Base-by-base conservation (phyloP, 768 basidiomycete species). In the Melanogaster broomeanus region DNA sequence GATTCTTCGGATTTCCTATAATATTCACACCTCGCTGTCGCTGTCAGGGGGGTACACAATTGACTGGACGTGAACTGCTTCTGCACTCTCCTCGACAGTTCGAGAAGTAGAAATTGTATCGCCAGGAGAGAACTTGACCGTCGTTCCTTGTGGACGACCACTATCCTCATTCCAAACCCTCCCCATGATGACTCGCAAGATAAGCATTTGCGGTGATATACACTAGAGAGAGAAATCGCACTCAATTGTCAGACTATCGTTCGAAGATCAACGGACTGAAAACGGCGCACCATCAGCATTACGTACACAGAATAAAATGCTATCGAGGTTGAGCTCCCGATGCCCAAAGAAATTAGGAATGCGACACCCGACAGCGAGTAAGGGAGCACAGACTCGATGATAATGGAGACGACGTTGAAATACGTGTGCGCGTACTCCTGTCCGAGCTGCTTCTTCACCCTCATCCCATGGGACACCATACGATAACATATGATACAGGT, bases 141-240 rank as follows among this genome's bases (percentile, higher is more conserved):
- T 39, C 8, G 61, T 59, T 22, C 37, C 3, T 0, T n/a, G 22
- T 3, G 9, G 37, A 30, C 16, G 48, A 2, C 16, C 34, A 19
- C 53, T 61, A 18, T 57, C 54, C 30, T 55, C 49, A 22, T 45
- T n/a, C 63, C 60, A 65, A 8, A 43, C 45, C 3, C 38, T 44
- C 19, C 61, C 63, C 35, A 54, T 58, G 11, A 59, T 61, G 25
- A 67, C 55, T 15, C 58, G 54, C 28, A 65, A 33, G 8, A 66
- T 62, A 42, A 67, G 21, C 58, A 62, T 56, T 48, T 65, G 65
- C 33, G 64, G 61, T 1, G 65, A 62, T 53, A 65, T 53, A 21
- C 61, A 52, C 64, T 65, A 37, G 30, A 6, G 4, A 9, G 2
- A 21, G 2, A 21, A 31, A 3, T 63, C n/a, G 55, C 35, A 33